Percentiles rank a stretch among this genome's conserved stretches.
These are phyloP conservation scores for Colletotrichum tropicale DNA, from an alignment of 2,329 filamentous ascomycete genomes.

Conservation along the genomic window DNA sequence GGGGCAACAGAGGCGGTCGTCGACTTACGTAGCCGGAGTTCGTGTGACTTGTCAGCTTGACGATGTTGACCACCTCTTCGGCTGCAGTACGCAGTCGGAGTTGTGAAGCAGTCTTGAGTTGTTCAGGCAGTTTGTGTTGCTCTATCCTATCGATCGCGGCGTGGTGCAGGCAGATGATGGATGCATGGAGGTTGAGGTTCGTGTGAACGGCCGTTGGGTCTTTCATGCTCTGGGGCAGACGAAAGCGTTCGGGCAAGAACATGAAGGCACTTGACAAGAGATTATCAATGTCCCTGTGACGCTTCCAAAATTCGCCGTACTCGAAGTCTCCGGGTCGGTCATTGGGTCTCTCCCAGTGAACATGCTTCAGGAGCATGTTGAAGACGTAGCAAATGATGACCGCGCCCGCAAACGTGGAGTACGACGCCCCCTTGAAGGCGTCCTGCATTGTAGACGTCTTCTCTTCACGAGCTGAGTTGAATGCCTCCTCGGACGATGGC, in stretches of 20 bases:
- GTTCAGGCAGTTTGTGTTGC: slow-evolving; percentile 67
- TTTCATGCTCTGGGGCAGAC: slow-evolving; percentile 70
- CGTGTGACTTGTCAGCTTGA: slow-evolving; percentile 77
- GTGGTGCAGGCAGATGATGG: slow-evolving; percentile 87
- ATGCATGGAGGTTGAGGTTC: slow-evolving; percentile 89
- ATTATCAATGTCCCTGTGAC: slow-evolving; percentile 84
- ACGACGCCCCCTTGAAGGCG: slow-evolving; percentile 63
- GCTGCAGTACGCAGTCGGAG: slow-evolving; percentile 79
- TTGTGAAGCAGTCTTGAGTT: slow-evolving; percentile 73
- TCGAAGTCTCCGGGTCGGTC: slow-evolving; percentile 77
- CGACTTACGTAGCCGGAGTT: slow-evolving; percentile 68
- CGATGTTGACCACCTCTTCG: slow-evolving; percentile 82
- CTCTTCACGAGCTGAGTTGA: slow-evolving; percentile 68
- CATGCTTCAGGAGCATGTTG: slow-evolving; percentile 79
- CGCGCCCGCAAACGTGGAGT: slow-evolving; percentile 76
- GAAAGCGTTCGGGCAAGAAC: slow-evolving; percentile 75
- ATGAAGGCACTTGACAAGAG: slow-evolving; percentile 79
- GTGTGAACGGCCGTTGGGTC: slow-evolving; percentile 79
- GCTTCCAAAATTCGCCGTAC: slow-evolving; percentile 82
- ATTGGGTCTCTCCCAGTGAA: slow-evolving; percentile 72
- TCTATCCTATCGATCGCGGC: slow-evolving; percentile 85
- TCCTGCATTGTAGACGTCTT: slow-evolving; percentile 67
- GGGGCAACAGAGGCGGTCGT: not conserved
- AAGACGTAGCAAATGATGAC: slow-evolving; percentile 80
- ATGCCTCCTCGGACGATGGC: slow-evolving; percentile 81